Percentiles rank a stretch among this genome's conserved stretches.
Conservation (phyloP, 2,329 filamentous ascomycete species). For the Fusarium circinatum region DNA sequence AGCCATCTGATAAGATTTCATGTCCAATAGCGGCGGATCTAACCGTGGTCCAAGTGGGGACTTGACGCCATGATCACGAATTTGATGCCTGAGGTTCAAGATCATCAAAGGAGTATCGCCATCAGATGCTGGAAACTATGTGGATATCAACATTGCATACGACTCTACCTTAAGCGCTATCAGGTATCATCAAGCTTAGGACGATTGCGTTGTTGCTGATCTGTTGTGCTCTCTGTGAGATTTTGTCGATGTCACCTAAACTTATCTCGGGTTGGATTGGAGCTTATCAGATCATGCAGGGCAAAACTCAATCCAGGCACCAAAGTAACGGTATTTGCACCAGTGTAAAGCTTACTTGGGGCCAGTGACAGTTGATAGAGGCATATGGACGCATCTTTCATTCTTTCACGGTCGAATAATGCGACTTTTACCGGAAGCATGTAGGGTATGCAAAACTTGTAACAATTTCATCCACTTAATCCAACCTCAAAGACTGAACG, state of each 20-base stretch:
- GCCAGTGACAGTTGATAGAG: rapidly evolving
- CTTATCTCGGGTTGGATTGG: rapidly evolving
- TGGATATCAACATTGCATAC: too few relatives aligned
- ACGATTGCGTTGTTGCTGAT: rapidly evolving
- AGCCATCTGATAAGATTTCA: slow-evolving; percentile 42
- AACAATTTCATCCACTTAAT: background rate
- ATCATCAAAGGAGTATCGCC: background rate
- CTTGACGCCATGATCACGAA: background rate
- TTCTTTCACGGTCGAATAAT: rapidly evolving
- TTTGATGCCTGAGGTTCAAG: background rate
- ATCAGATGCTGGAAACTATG: rapidly evolving
- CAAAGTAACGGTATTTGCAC: background rate
- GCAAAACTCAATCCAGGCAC: background rate
- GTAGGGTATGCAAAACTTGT: background rate
- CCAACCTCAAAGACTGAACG: background rate
- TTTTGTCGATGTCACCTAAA: background rate
- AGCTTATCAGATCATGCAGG: background rate
- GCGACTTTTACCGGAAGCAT: rapidly evolving
- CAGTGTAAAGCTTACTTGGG: rapidly evolving
- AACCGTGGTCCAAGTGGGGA: slow-evolving; percentile 32
- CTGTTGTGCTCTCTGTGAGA: background rate
- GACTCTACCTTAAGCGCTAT: too few relatives aligned
- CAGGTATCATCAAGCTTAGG: rapidly evolving
- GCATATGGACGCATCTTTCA: rapidly evolving
- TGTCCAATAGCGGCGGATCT: slow-evolving; percentile 41